Evolutionary conservation across 108 stramenopile species (phyloP).

Genomic region (Skeletonema costatum): DNA sequence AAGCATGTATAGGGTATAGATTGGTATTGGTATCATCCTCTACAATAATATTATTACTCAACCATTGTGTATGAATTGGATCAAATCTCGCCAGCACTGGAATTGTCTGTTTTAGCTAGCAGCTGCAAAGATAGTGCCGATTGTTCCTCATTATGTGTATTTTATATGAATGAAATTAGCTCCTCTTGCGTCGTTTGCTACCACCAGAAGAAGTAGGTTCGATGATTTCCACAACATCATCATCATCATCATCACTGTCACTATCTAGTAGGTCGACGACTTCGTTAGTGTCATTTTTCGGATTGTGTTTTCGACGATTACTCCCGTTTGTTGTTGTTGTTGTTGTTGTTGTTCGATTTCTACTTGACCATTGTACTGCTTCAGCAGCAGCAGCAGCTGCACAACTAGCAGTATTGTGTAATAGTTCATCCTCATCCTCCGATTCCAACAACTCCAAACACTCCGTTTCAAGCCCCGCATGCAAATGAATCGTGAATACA

Average conservation of each 20-base stretch:
- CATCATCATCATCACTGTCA: constrained; percentile 33
- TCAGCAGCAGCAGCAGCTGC: background rate
- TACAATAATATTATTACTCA: too few species aligned
- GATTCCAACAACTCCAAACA: background rate
- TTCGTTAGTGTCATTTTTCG: constrained; percentile 1
- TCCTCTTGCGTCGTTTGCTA: constrained; percentile 15
- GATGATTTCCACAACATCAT: constrained; percentile 31
- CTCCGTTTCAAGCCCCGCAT: constrained; percentile 3
- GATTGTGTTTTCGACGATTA: background rate
- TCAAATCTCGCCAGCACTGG: too few species aligned
- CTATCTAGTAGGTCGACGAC: constrained; percentile 50
- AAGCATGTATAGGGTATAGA: background rate
- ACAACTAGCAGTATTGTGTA: too few species aligned
- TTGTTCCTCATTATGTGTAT: background rate
- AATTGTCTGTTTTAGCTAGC: background rate
- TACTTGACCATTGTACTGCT: constrained; percentile 6
- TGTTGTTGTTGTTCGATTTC: background rate
- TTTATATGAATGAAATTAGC: background rate
- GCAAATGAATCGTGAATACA: constrained; percentile 42
- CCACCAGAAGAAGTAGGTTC: background rate
- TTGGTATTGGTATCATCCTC: too few species aligned
- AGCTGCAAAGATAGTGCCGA: background rate
- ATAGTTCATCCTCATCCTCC: constrained; percentile 2
- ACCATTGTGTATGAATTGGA: too few species aligned
- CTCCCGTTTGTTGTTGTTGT: background rate